These are phyloP conservation scores for Cystobasidiaceae sp. DNA, from an alignment of 1,284 basidiomycete genomes.

Conservation along the genomic window DNA sequence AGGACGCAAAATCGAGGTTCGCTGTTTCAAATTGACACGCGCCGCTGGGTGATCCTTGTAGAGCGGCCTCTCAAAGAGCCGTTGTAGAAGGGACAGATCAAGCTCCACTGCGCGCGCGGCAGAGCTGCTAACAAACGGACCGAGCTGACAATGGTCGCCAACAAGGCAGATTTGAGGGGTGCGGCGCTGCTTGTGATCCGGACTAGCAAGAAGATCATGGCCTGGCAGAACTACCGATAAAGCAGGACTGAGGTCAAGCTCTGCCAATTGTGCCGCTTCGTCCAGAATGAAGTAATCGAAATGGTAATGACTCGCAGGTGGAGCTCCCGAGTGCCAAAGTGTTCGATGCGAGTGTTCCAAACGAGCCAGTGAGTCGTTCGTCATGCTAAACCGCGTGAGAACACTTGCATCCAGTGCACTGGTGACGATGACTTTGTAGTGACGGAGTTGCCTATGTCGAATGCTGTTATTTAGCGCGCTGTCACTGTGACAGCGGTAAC, in stretches of 20 bases:
- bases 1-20: neutral
- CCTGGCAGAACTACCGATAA: slow-evolving; percentile 45
- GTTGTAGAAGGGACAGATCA: slow-evolving; percentile 48
- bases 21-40: slow-evolving; percentile 26
- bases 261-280: slow-evolving; percentile 49
- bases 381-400: slow-evolving; percentile 41
- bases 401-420: slow-evolving; percentile 46
- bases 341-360: slow-evolving; percentile 35
- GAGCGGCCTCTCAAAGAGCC: slow-evolving; percentile 43
- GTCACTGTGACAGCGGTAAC: too few relatives aligned
- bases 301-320: slow-evolving; percentile 38
- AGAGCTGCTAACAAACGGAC: slow-evolving; percentile 45
- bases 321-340: slow-evolving; percentile 34
- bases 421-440: slow-evolving; percentile 45
- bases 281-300: slow-evolving; percentile 49
- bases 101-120: slow-evolving; percentile 44
- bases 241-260: slow-evolving; percentile 46
- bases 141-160: slow-evolving; percentile 48
- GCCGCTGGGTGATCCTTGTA: slow-evolving; percentile 41
- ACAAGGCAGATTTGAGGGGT: slow-evolving; percentile 45
- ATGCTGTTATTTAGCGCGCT: too few relatives aligned
- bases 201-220: slow-evolving; percentile 7
- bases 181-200: slow-evolving; percentile 28
- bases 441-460: slow-evolving; percentile 41
- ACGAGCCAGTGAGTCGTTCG: slow-evolving; percentile 44